A percentile compares a stretch with the other conserved stretches of the same genome.
These are phyloP conservation scores for Cunninghamia lanceolata DNA, from an alignment of 75 land plant genomes.

Conservation along the genomic window DNA sequence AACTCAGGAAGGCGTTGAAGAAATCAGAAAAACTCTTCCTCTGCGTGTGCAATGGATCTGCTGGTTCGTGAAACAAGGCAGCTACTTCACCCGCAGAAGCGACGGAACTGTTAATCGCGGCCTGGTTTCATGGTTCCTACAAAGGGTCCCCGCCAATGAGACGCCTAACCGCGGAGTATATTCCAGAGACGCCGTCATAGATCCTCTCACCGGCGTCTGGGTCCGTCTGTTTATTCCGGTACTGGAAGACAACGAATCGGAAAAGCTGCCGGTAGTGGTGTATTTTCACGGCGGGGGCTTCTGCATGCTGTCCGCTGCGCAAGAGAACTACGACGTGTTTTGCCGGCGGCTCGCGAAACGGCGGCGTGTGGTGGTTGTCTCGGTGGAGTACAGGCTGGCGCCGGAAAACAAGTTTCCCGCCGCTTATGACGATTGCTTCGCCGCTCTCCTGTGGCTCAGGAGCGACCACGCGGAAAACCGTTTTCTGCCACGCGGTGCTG, in stretches of 20 bases:
- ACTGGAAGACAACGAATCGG: not conserved
- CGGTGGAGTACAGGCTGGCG: conserved; percentile 78
- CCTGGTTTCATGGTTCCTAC: conserved; percentile 27
- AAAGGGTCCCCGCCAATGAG: conserved; percentile 18
- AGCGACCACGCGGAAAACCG: not conserved
- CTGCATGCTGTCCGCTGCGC: conserved; percentile 35
- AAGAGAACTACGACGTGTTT: conserved; percentile 34
- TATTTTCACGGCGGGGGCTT: conserved; percentile 96
- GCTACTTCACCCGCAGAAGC: not conserved
- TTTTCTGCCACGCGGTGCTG: conserved; percentile 22
- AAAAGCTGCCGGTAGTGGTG: conserved; percentile 51
- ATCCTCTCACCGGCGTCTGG: conserved; percentile 53
- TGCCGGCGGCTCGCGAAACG: conserved; percentile 54
- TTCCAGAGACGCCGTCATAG: conserved; percentile 52
- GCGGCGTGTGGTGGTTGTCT: conserved; percentile 46
- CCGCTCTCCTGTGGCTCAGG: conserved; percentile 37
- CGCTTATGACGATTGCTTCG: conserved; percentile 62
- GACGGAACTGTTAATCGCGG: conserved; percentile 75
- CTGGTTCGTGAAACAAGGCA: not conserved
- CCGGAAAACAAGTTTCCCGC: conserved; percentile 71
- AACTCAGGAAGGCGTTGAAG: not conserved
- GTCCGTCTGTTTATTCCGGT: conserved; percentile 62
- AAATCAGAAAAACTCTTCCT: not conserved
- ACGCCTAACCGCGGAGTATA: conserved; percentile 41
- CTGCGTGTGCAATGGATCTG: not conserved